Evolutionary conservation across 164 flowering plant genomes (phyloP).

Genomic region (Nelumbo lutea): DNA sequence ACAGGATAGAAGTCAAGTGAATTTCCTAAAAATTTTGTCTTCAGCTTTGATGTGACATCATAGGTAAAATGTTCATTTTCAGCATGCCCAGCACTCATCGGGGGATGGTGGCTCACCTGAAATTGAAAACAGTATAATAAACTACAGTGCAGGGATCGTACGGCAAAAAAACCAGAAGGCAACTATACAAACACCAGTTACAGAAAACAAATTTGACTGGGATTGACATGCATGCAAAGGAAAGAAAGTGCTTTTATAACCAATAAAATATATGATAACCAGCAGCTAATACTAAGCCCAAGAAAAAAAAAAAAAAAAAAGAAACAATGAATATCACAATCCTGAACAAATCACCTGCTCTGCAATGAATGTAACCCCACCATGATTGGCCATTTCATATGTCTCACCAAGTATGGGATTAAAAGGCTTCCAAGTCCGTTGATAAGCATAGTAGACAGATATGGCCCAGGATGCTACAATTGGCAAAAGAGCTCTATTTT

Average conservation of each 20-base stretch:
- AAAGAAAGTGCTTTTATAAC: background rate
- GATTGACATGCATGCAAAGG: background rate
- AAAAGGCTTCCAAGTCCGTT: conserved; percentile 84
- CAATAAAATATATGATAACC: background rate
- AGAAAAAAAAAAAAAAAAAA: background rate
- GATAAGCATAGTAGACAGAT: conserved; percentile 72
- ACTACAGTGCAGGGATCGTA: background rate
- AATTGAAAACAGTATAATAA: conserved; percentile 8
- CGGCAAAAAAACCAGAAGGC: background rate
- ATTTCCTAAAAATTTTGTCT: conserved; percentile 74
- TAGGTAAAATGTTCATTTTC: conserved; percentile 80
- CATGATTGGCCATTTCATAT: conserved; percentile 76
- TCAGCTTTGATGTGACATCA: conserved; percentile 76
- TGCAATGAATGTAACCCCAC: conserved; percentile 63
- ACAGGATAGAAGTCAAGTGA: conserved; percentile 75
- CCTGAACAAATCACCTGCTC: conserved; percentile 59
- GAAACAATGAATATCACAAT: background rate
- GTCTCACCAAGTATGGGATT: conserved; percentile 97
- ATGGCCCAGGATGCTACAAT: conserved; percentile 76
- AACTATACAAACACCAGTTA: background rate
- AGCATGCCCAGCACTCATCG: conserved; percentile 85
- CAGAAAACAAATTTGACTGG: background rate
- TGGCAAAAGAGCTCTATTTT: background rate
- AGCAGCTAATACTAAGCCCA: background rate
- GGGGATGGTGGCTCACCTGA: conserved; percentile 92